A percentile compares a stretch with the other conserved stretches of the same genome.
These are phyloP conservation scores for Zygosaccharomyces sapae DNA, from an alignment of 1,139 yeast genomes.

Conservation along the genomic window DNA sequence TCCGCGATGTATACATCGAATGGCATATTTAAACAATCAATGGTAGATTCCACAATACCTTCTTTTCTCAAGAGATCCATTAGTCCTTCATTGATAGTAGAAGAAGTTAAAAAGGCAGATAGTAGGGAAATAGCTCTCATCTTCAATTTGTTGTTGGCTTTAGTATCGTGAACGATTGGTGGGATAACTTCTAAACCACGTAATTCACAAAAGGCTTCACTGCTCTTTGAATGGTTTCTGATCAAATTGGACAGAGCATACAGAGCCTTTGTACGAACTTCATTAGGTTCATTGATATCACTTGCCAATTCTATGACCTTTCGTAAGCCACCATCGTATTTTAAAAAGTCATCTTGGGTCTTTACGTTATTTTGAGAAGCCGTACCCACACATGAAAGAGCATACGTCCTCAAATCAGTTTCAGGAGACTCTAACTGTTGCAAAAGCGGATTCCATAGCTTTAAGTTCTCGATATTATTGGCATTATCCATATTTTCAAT, in stretches of 20 bases:
- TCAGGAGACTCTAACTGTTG: conserved; percentile 46
- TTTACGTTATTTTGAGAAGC: conserved; percentile 87
- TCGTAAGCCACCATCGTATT: conserved; percentile 48
- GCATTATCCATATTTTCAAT: conserved; percentile 94
- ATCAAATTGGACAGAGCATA: conserved; percentile 73
- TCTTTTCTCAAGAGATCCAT: conserved; percentile 42
- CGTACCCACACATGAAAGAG: conserved; percentile 78
- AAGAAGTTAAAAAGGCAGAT: conserved; percentile 55
- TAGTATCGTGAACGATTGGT: conserved; percentile 27
- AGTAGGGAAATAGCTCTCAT: conserved; percentile 55
- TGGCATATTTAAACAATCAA: conserved; percentile 40
- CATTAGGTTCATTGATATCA: conserved; percentile 32
- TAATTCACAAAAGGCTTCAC: conserved; percentile 48
- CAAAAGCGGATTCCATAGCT: conserved; percentile 71
- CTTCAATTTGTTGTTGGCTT: conserved; percentile 40
- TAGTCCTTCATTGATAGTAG: conserved; percentile 38
- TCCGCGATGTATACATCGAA: conserved; percentile 54
- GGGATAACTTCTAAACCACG: conserved; percentile 61
- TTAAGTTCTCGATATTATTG: conserved; percentile 78
- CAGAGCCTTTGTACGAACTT: conserved; percentile 57
- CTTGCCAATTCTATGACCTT: conserved; percentile 44
- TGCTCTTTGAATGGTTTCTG: conserved; percentile 64
- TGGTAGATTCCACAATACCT: conserved; percentile 41
- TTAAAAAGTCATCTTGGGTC: conserved; percentile 61
- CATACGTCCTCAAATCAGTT: conserved; percentile 48